These are phyloP conservation scores for Colletotrichum sp. DNA, from an alignment of 2,329 filamentous ascomycete species.

Conservation along the genomic window DNA sequence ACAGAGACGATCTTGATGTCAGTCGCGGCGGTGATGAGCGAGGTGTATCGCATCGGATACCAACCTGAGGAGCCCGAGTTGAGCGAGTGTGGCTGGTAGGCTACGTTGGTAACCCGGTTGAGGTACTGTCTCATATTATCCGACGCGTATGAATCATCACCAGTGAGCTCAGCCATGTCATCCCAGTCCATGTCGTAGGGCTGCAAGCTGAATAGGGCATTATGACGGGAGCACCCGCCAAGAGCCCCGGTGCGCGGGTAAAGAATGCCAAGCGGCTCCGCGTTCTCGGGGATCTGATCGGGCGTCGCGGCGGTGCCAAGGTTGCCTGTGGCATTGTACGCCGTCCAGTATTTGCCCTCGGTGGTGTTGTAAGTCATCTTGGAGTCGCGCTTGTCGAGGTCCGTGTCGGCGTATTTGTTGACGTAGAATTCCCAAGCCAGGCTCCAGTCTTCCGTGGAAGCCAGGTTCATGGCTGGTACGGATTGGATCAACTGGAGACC, in stretches of 20 bases:
- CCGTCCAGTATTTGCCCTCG: neutral
- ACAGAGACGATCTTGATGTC: neutral
- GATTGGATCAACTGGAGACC: constrained; percentile 26
- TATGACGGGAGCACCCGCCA: neutral
- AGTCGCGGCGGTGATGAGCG: neutral
- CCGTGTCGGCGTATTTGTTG: neutral
- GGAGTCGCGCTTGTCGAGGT: neutral
- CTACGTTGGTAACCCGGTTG: neutral
- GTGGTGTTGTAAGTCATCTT: neutral
- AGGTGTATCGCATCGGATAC: neutral
- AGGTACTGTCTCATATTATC: neutral
- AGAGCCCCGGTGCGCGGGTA: neutral
- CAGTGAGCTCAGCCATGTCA: neutral
- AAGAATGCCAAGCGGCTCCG: neutral
- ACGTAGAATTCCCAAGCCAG: neutral
- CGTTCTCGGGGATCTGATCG: neutral
- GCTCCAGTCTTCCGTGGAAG: neutral
- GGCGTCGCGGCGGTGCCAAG: neutral
- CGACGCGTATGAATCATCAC: neutral
- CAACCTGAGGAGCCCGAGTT: neutral
- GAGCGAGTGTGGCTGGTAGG: neutral
- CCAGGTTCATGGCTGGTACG: neutral
- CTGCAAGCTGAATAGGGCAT: neutral
- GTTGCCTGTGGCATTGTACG: neutral
- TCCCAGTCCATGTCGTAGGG: neutral